Conservation (phyloP, 441 rosid genomes). For the Flueggea neowawraea region DNA sequence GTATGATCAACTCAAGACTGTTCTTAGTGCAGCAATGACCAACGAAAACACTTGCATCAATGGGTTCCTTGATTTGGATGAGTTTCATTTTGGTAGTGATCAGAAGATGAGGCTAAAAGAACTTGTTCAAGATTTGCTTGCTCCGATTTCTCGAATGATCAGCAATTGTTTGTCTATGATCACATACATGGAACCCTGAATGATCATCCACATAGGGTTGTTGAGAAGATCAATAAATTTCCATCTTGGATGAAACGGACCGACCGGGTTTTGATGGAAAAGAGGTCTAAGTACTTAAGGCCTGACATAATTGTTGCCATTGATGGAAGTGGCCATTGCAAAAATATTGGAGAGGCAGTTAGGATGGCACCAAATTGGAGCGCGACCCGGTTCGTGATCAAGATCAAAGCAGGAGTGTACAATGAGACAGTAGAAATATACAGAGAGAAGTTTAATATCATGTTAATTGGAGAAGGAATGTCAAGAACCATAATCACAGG, state of each 20-base stretch:
- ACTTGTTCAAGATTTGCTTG: not conserved
- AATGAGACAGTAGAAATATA: constrained; percentile 23
- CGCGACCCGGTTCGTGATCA: constrained; percentile 17
- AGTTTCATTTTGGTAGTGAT: not conserved
- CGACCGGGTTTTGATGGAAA: constrained; percentile 19
- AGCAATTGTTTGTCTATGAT: constrained; percentile 27
- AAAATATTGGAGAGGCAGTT: constrained; percentile 20
- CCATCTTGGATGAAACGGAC: constrained; percentile 13
- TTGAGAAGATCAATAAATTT: constrained; percentile 5
- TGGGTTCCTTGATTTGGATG: constrained; percentile 15
- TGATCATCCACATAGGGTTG: constrained; percentile 2
- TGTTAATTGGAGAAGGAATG: constrained; percentile 32
- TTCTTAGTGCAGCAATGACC: constrained; percentile 25
- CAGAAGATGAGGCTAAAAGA: not conserved
- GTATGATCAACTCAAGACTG: constrained; percentile 11
- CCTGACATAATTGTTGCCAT: constrained; percentile 23
- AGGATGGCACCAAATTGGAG: constrained; percentile 20
- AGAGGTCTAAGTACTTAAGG: not conserved
- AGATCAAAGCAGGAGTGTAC: constrained; percentile 28
- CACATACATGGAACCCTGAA: constrained; percentile 3
- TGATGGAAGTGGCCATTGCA: constrained; percentile 30
- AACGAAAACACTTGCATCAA: constrained; percentile 20
- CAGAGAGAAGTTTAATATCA: constrained; percentile 24
- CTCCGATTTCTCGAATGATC: constrained; percentile 12
- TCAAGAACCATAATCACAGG: constrained; percentile 25